A percentile compares a stretch with the other conserved stretches of the same genome.
Conservation (phyloP, 352 stramenopile genomes). For the Globisporangium lucens region DNA sequence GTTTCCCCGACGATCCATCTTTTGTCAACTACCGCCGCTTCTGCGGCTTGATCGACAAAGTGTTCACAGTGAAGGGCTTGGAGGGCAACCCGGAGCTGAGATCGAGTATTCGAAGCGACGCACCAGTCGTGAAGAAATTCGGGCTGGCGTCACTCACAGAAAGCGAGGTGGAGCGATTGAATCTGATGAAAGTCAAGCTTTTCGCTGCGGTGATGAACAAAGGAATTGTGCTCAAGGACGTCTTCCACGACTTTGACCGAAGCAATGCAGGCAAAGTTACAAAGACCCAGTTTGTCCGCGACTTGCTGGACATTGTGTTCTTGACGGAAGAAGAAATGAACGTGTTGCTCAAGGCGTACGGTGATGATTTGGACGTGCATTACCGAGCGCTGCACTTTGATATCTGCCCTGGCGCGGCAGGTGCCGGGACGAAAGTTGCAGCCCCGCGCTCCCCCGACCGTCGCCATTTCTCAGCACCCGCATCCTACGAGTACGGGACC, state of each 20-base stretch:
- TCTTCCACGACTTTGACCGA: conserved; percentile 84
- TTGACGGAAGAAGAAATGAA: conserved; percentile 51
- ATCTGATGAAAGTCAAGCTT: conserved; percentile 51
- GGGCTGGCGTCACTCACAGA: conserved; percentile 25
- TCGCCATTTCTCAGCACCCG: conserved; percentile 42
- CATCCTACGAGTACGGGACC: conserved; percentile 6
- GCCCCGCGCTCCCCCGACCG: conserved; percentile 50
- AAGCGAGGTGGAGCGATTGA: conserved; percentile 33
- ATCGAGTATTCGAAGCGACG: conserved; percentile 29
- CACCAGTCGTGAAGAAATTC: conserved; percentile 34
- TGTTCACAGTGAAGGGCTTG: conserved; percentile 75
- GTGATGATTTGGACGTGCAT: conserved; percentile 72
- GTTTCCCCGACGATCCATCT: conserved; percentile 46
- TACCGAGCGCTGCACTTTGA: conserved; percentile 75
- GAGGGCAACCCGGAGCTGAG: conserved; percentile 55
- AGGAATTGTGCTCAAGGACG: conserved; percentile 83
- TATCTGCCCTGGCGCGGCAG: conserved; percentile 43
- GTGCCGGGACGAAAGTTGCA: conserved; percentile 23
- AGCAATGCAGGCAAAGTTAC: conserved; percentile 84
- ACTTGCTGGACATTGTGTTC: conserved; percentile 63
- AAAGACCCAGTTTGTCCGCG: conserved; percentile 70
- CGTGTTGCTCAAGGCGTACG: conserved; percentile 65
- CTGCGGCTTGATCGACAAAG: conserved; percentile 84
- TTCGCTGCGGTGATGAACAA: conserved; percentile 66
- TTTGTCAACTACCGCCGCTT: conserved; percentile 82